These are phyloP conservation scores for Lepidium africanum DNA, from an alignment of 345 rosid genomes.

Conservation along the genomic window DNA sequence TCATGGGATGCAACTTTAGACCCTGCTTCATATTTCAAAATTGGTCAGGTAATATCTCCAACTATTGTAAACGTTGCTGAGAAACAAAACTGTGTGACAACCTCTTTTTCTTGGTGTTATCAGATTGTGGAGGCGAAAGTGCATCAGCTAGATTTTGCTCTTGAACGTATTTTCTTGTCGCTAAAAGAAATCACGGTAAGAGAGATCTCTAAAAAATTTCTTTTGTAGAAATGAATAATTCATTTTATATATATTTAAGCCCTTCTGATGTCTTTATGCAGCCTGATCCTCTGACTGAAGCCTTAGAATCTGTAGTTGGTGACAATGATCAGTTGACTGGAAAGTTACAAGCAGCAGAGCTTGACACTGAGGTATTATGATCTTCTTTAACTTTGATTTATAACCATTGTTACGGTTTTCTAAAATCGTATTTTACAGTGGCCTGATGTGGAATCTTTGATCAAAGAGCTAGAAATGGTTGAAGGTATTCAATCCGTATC, in stretches of 20 bases:
- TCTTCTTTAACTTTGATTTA: neutral
- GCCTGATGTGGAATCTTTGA: slow-evolving; percentile 83
- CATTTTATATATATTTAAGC: neutral
- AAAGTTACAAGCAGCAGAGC: slow-evolving; percentile 57
- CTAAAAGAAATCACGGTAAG: slow-evolving; percentile 73
- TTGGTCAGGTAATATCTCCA: slow-evolving; percentile 66
- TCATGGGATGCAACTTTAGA: slow-evolving; percentile 97
- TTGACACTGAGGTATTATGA: slow-evolving; percentile 59
- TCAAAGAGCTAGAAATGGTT: slow-evolving; percentile 66
- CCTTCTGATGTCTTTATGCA: slow-evolving; percentile 22
- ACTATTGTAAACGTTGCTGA: neutral
- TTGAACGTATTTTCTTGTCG: slow-evolving; percentile 82
- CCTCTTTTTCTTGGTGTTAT: slow-evolving; percentile 3
- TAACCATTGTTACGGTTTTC: neutral
- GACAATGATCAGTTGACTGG: slow-evolving; percentile 45
- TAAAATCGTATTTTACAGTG: slow-evolving; percentile 44
- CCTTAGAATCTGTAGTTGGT: slow-evolving; percentile 74
- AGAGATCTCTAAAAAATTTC: neutral
- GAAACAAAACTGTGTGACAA: neutral
- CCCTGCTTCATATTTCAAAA: slow-evolving; percentile 68
- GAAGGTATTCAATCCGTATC: slow-evolving; percentile 74
- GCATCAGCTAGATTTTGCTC: slow-evolving; percentile 74
- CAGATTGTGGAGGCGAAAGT: slow-evolving; percentile 94
- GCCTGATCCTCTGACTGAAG: slow-evolving; percentile 85
- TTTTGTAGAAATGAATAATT: neutral